Conservation (phyloP, 805 yeast species). For the Candida arabinofermentans region DNA sequence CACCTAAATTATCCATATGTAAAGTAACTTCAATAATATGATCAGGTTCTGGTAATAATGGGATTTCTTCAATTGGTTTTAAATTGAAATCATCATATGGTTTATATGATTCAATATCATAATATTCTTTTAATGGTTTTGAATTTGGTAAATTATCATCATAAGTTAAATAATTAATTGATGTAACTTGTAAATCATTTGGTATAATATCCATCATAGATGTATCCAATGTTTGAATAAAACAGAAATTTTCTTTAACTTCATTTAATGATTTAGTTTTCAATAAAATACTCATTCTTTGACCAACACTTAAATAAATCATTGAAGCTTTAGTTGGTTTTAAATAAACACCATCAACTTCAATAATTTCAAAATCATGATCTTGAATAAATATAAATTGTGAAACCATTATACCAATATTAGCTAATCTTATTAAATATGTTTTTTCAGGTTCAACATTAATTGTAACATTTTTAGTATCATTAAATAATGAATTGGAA, state of each 20-base stretch:
- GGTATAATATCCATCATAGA: slow-evolving; percentile 73
- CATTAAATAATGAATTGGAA: slow-evolving; percentile 60
- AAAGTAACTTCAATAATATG: slow-evolving; percentile 54
- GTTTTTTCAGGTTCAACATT: slow-evolving; percentile 56
- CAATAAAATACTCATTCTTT: slow-evolving; percentile 69
- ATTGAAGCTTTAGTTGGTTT: slow-evolving; percentile 53
- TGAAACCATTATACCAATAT: slow-evolving; percentile 70
- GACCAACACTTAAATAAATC: slow-evolving; percentile 72
- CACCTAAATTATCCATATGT: slow-evolving; percentile 63
- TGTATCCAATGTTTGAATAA: slow-evolving; percentile 59
- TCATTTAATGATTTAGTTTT: slow-evolving; percentile 41
- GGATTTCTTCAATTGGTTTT: slow-evolving; percentile 35
- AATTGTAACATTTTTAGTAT: slow-evolving; percentile 54
- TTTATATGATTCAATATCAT: slow-evolving; percentile 23
- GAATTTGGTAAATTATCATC: slow-evolving; percentile 30
- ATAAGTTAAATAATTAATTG: slow-evolving; percentile 55
- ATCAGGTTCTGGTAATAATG: slow-evolving; percentile 57
- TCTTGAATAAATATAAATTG: slow-evolving; percentile 67
- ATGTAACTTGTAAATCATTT: slow-evolving; percentile 46
- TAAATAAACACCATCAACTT: slow-evolving; percentile 69
- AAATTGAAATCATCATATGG: slow-evolving; percentile 46
- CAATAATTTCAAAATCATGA: slow-evolving; percentile 68
- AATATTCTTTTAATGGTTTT: slow-evolving; percentile 10
- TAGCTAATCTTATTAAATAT: slow-evolving; percentile 59
- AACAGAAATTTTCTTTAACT: slow-evolving; percentile 47